phyloP scores from a whole-genome alignment of 306 rosid genomes.

The Trifolium subterraneum region DNA sequence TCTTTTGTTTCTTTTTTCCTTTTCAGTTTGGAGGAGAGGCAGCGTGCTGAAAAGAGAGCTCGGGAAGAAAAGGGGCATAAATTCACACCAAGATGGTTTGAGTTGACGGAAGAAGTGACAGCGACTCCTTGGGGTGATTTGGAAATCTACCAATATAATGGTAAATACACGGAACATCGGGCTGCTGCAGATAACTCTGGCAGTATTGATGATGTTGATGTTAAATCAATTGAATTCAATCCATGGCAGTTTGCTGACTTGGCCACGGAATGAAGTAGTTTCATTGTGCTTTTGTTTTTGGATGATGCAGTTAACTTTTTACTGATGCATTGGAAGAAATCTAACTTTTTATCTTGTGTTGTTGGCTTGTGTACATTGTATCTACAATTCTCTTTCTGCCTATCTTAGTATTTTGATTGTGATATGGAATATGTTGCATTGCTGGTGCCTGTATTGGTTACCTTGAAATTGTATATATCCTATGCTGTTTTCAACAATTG shows the following conservation, averaged over 20 bases:
- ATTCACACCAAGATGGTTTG: constrained; percentile 82
- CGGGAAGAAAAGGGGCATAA: constrained; percentile 65
- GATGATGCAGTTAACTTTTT: constrained; percentile 40
- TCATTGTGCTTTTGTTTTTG: constrained; percentile 34
- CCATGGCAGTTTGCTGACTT: constrained; percentile 83
- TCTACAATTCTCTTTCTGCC: constrained; percentile 29
- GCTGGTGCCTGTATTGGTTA: constrained; percentile 10
- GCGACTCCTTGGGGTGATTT: constrained; percentile 96
- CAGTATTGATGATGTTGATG: constrained; percentile 49
- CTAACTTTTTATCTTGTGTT: constrained; percentile 34
- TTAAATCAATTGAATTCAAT: constrained; percentile 66
- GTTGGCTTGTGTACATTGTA: constrained; percentile 45
- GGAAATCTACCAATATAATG: constrained; percentile 83
- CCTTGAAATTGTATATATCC: constrained; percentile 26
- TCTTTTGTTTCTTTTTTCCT: constrained; percentile 15
- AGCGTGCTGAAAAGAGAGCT: constrained; percentile 82
- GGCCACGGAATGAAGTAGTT: constrained; percentile 56
- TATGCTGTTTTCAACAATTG: constrained; percentile 2
- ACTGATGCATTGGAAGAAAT: constrained; percentile 40
- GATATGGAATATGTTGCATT: constrained; percentile 18
- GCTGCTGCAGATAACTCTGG: constrained; percentile 59
- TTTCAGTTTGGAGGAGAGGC: constrained; percentile 88
- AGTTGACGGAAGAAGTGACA: constrained; percentile 73
- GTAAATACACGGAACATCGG: constrained; percentile 67
- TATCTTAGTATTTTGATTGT: constrained; percentile 25